These are phyloP conservation scores for Backusella circina DNA, from an alignment of 192 early-diverging fungal species.

Conservation along the genomic window DNA sequence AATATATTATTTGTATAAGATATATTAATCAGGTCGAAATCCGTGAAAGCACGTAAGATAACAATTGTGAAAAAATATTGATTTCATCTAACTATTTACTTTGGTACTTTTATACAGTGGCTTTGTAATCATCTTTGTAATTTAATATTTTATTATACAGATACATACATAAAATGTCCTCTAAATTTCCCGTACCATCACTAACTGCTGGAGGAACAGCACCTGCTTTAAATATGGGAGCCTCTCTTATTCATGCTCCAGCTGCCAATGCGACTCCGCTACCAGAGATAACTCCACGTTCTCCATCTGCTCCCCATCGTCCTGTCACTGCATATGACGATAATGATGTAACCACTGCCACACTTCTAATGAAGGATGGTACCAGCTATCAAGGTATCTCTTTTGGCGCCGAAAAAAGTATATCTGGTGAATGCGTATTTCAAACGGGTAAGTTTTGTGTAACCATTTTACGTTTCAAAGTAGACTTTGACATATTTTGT, in stretches of 20 bases:
- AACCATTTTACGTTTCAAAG: neutral
- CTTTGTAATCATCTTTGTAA: neutral
- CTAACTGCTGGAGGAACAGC: slow-evolving; percentile 21
- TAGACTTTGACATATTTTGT: neutral
- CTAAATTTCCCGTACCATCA: slow-evolving; percentile 15
- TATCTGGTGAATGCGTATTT: slow-evolving; percentile 97
- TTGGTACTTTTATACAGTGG: neutral
- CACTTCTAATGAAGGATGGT: slow-evolving; percentile 87
- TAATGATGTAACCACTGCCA: slow-evolving; percentile 46
- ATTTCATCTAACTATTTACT: neutral
- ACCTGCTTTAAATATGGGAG: neutral
- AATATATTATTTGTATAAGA: neutral
- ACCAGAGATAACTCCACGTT: slow-evolving; percentile 22
- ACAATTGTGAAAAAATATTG: neutral
- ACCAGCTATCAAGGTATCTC: slow-evolving; percentile 82
- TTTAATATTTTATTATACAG: neutral
- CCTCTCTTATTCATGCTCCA: slow-evolving; percentile 26
- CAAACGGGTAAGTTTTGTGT: slow-evolving; percentile 76
- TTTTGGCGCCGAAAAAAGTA: slow-evolving; percentile 90
- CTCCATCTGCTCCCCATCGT: slow-evolving; percentile 36
- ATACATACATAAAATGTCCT: neutral
- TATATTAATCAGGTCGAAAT: neutral
- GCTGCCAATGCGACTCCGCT: slow-evolving; percentile 25
- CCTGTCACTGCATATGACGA: slow-evolving; percentile 32
- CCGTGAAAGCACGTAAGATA: neutral